A percentile compares a stretch with the other conserved stretches of the same genome.
Evolutionary conservation across 495 filamentous ascomycete genomes (phyloP).

Genomic region (Cladorrhinum samala): DNA sequence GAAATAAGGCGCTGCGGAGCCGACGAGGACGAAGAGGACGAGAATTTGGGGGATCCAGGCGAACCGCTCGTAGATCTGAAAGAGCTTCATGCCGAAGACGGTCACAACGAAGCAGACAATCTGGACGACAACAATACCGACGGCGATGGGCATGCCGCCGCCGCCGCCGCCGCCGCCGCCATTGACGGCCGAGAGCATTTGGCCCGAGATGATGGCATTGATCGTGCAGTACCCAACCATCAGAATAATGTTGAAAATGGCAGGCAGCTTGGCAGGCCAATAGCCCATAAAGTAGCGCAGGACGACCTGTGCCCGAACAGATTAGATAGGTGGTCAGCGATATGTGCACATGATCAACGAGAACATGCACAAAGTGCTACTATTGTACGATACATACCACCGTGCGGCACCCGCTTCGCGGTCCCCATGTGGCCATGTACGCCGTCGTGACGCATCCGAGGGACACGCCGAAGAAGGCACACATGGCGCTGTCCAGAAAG

Average conservation of each 20-base stretch:
- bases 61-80: slow-evolving; percentile 65
- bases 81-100: slow-evolving; percentile 66
- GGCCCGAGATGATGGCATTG: slow-evolving; percentile 63
- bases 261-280: slow-evolving; percentile 71
- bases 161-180: too few relatives aligned
- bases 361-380: not conserved
- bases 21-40: slow-evolving; percentile 61
- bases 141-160: slow-evolving; percentile 57
- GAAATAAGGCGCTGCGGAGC: slow-evolving; percentile 58
- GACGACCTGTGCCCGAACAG: slow-evolving; percentile 34
- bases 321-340: not conserved
- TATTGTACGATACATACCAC: slow-evolving; percentile 1
- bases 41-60: slow-evolving; percentile 64
- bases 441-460: slow-evolving; percentile 53
- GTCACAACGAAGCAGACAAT: slow-evolving; percentile 61
- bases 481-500: slow-evolving; percentile 60
- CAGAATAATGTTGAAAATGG: slow-evolving; percentile 63
- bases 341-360: not conserved
- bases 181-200: slow-evolving; percentile 68
- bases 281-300: slow-evolving; percentile 71
- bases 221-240: slow-evolving; percentile 67
- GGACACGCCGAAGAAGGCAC: slow-evolving; percentile 58
- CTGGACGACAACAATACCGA: slow-evolving; percentile 65
- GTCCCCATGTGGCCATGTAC: slow-evolving; percentile 69
- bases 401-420: slow-evolving; percentile 56